Base-by-base conservation (phyloP, 805 yeast species). In the Metschnikowia chrysomelidarum region DNA sequence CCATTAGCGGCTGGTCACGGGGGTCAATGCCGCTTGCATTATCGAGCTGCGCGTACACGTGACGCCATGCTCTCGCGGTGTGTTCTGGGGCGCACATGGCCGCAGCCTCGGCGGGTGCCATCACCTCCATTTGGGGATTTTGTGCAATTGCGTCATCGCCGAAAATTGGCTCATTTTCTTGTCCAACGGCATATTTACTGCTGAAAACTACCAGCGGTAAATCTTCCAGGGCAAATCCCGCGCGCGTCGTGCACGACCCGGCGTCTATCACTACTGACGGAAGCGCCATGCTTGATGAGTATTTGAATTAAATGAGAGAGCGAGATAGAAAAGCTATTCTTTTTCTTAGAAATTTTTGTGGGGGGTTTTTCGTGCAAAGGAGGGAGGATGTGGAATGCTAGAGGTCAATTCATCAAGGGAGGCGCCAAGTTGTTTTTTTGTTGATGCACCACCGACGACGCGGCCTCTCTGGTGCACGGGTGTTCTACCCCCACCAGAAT, bases 191-290 rank as follows among this genome's bases (percentile, higher is more conserved):
- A 51, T 82, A 82, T 25, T 70, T 64, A 4, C 86, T 69, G 30
- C 80, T 76, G 44, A 80, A 64, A 4, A 75, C 71, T 21, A 80
- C 53, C 9, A 75, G 61, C 0, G 93, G 93, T 13, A 75, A 53
- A 32, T 81, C 84, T 31, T 72, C 78, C 33, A 73, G 72, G 11
- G 87, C 79, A 46, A 80, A 71, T 2, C 91, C 91, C 0, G 88
- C 88, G 40, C 78, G 74, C 16, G 87, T 80, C 8, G 71, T 63
- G 33, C 70, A 59, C 1, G 86, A 68, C 13, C 87, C 87, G 50
- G 76, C 76, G 53, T 83, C 89, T 16, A 83, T 76, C 35, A 83
- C 82, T 9, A 82, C 73, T 6, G 87, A 75, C n/a, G 81, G 77
- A 15, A 35, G 29, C 26, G 30, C n/a, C n/a, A n/a, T n/a, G n/a